Evolutionary conservation across 2,329 filamentous ascomycete species (phyloP), one percentile per base, ranked within the genome.

Genomic region (Leptosphaerulina australis): DNA sequence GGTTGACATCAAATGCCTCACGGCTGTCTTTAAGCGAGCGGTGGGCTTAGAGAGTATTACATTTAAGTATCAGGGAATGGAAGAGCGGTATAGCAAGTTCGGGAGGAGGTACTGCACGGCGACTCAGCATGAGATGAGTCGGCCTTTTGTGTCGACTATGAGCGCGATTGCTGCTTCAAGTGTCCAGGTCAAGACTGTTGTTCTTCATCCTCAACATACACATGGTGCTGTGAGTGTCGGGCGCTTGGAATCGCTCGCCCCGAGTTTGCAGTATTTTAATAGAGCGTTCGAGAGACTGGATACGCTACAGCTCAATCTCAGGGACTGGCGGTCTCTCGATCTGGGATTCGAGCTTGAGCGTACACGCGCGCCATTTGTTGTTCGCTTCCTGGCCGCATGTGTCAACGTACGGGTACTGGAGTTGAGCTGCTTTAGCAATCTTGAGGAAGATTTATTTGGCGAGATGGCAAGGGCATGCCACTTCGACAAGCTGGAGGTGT

Each of bases 301-400:
- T 5, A 49, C 15, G 1, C 36, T 69, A 20, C 36, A 59, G 7
- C 44, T 70, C 9, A 58, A 63, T n/a, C 48, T 69, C 11, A 53
- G 68, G 9, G 68, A 69, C 34, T 66, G 65, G 59, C 55, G 68
- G n/a, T 35, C 45, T 12, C 58, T 53, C 0, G 62, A 67, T 11
- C 44, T 50, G 1, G 64, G 67, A 0, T 68, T 69, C 18, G 58
- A 62, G 28, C 54, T 64, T 7, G 55, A 58, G 9, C 26, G 15
- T 2, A 41, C 47, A 1, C 58, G 55, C 14, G 44, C 56, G 1
- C 61, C 68, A 1, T 69, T 70, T 34, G 49, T 63, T 1, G 60
- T 70, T 4, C 58, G 67, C 1, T 67, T 69, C 24, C 55, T 70
- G 0, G 54, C 60, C 1, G 69, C 66, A 25, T 49, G 59, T 55